Evolutionary conservation across 352 stramenopile genomes (phyloP), one percentile per base, ranked within the genome.

Genomic region (Phytopythium vexans): DNA sequence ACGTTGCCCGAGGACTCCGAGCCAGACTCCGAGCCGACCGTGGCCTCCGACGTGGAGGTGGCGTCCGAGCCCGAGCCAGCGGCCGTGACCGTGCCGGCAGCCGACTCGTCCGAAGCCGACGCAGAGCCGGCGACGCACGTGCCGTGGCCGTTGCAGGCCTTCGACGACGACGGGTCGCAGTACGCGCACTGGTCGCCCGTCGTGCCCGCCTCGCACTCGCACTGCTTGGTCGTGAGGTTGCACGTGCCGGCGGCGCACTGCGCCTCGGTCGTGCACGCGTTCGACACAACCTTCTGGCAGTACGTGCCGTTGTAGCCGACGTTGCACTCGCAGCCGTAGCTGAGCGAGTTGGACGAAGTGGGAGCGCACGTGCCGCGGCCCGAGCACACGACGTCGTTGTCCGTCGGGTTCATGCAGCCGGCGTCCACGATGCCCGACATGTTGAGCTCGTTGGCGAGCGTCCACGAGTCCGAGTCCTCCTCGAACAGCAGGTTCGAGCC

Each of bases 251-350:
- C 77, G 37, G 77, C 70, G 62, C 81, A 92, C 54, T 88, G 74
- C 8, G 64, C 81, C 62, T 81, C 60, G 51, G 72, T 58, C 52
- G 70, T 82, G 65, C 81, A 89, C 59, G 77, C 70, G 74, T 92
- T 89, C 44, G 77, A 82, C 32, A 64, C 73, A 32, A 89, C 77
- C 61, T 81, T 83, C 60, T 92, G 64, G 54, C 82, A 92, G 68
- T 83, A 92, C 9, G 69, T 86, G 54, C 82, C 82, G 52, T 72
- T 82, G 75, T 88, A 92, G 32, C 82, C 82, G 10, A 89, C 67
- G 64, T 89, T 89, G 61, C 77, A 92, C 39, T 63, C 51, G 59
- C 82, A 92, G 46, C 58, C 39, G 66, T 89, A 92, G 35, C 81
- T 50, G 67, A 88, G 79, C 6, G 64, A 66, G 31, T 60, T 60